These are phyloP conservation scores for Tetrapisispora nanseiensis DNA, from an alignment of 805 yeast species.

Conservation along the genomic window DNA sequence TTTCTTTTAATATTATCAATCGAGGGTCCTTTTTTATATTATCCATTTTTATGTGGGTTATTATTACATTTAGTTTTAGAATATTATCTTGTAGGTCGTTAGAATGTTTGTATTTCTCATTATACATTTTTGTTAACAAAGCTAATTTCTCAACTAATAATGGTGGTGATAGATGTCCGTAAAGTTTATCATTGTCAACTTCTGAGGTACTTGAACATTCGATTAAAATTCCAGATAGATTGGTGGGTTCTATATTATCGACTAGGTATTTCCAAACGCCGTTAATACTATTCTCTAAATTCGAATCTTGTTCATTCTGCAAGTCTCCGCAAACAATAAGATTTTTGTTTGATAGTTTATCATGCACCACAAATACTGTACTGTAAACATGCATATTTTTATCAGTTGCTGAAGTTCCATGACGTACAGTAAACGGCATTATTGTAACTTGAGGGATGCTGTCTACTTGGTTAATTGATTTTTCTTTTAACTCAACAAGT, in stretches of 20 bases:
- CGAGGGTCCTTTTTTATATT: conserved; percentile 44
- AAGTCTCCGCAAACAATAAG: conserved; percentile 75
- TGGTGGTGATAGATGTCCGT: conserved; percentile 74
- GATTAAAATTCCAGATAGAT: conserved; percentile 49
- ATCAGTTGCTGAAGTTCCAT: conserved; percentile 32
- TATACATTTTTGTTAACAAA: conserved; percentile 30
- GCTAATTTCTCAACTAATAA: conserved; percentile 50
- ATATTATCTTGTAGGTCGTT: background rate
- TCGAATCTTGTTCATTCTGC: conserved; percentile 52
- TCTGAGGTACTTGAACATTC: conserved; percentile 63
- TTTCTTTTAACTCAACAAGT: conserved; percentile 6
- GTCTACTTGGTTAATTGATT: conserved; percentile 8
- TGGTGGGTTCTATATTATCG: conserved; percentile 31
- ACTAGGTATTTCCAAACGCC: conserved; percentile 50
- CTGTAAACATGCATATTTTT: conserved; percentile 26
- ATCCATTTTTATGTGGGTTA: conserved; percentile 46
- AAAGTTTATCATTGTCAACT: conserved; percentile 41
- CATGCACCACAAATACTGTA: conserved; percentile 51
- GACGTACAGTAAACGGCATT: conserved; percentile 31
- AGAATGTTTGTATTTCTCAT: conserved; percentile 31
- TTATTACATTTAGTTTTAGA: conserved; percentile 25
- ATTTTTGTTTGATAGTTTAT: conserved; percentile 26
- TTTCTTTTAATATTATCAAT: conserved; percentile 38
- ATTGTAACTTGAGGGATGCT: conserved; percentile 23
- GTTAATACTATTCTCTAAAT: background rate